Base-by-base conservation (phyloP, 2,329 filamentous ascomycete genomes). In the Hymenoscyphus repandus region DNA sequence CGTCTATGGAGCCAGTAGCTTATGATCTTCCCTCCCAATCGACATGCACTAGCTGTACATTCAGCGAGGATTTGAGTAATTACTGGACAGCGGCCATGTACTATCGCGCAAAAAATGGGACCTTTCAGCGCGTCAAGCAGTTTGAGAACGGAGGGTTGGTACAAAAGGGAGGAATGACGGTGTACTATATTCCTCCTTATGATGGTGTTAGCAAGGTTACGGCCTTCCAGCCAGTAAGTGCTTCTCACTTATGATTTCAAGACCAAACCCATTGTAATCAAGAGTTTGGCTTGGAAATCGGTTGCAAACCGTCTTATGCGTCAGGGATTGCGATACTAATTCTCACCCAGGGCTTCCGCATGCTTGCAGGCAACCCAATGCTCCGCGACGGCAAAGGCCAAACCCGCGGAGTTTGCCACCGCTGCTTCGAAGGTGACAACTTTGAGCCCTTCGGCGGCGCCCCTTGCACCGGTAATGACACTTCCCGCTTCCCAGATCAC, bases 71-170 rank as follows among this genome's bases (percentile, higher is more conserved):
- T 18, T 44, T 49, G 17, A 54, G 52, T 44, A 54, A 54, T 46
- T 55, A 56, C 40, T 56, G 54, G 54, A 46, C 48, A 15, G 52
- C 54, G 6, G 34, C 41, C 18, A 17, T 56, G 27, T 56, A 54
- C 37, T 49, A 43, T 38, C 17, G 27, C n/a, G 47, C 47, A 37
- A 11, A 38, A 6, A 49, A 49, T 49, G 47, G 47, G 13, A 49
- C 39, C 5, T 44, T 36, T 17, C 43, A 49, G 18, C 18, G 47
- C 15, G 47, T 49, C 5, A 5, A 13, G 2, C 47, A 49, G 47
- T 43, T 49, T 36, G 22, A 22, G 11, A 49, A 49, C 37, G 30
- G 27, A 12, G 47, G 47, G 4, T n/a, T 49, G 30, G 30, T n/a
- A 4, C 39, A 43, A 22, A 49, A 36, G 36, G 47, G 47, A 9